These are phyloP conservation scores for Kazachstania taianensis DNA, from an alignment of 805 yeast species.

Conservation along the genomic window DNA sequence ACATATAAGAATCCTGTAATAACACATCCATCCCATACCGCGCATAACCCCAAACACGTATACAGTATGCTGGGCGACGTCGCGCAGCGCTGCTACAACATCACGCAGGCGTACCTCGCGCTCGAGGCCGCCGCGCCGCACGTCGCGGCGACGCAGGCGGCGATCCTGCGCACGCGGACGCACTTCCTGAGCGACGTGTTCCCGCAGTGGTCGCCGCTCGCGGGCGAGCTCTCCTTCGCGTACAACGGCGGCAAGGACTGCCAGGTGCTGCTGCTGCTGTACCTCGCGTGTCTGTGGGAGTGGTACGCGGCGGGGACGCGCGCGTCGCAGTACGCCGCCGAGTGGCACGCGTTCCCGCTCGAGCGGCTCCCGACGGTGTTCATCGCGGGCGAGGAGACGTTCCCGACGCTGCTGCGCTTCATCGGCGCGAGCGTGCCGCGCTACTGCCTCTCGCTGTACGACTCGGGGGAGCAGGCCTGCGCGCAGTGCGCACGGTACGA, in stretches of 20 bases:
- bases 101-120: slow-evolving; percentile 19
- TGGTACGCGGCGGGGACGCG: slow-evolving; percentile 12
- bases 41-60: no score
- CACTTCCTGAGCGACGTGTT: slow-evolving; percentile 21
- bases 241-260: slow-evolving; percentile 98
- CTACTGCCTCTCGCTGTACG: slow-evolving; percentile 44
- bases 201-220: slow-evolving; percentile 23
- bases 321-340: slow-evolving; percentile 19
- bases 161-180: slow-evolving; percentile 16
- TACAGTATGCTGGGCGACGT: slow-evolving; percentile 12
- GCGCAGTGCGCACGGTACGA: slow-evolving; percentile 6
- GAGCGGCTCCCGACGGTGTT: slow-evolving; percentile 43
- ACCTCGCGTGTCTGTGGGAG: slow-evolving; percentile 46
- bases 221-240: slow-evolving; percentile 58
- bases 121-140: slow-evolving; percentile 5
- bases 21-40: no score
- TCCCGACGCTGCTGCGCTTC: slow-evolving; percentile 59
- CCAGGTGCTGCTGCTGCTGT: slow-evolving; percentile 70
- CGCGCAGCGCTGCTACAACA: slow-evolving; percentile 19
- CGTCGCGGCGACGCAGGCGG: slow-evolving; percentile 23
- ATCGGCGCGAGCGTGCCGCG: slow-evolving; percentile 42
- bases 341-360: slow-evolving; percentile 19
- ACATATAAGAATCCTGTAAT: no score
- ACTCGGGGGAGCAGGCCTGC: slow-evolving; percentile 23
- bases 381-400: slow-evolving; percentile 65